Conservation (phyloP, 2,329 filamentous ascomycete genomes). For the Fusarium fracticaudum region DNA sequence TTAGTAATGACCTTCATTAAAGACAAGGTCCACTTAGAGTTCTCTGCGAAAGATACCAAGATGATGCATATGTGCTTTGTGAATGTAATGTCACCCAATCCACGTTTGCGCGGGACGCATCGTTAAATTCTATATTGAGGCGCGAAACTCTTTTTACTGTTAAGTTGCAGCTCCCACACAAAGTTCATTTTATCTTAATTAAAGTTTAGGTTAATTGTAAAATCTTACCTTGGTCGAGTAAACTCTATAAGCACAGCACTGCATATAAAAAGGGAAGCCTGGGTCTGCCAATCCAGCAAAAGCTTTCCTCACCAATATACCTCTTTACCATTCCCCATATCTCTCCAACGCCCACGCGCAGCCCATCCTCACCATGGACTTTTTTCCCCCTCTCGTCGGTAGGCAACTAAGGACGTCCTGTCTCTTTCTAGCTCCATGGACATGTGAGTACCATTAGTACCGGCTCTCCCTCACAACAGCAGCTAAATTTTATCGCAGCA, state of each 20-base stretch:
- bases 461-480: rapidly evolving
- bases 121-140: neutral
- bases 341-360: neutral
- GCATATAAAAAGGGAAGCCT: neutral
- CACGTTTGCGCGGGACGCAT: rapidly evolving
- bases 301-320: rapidly evolving
- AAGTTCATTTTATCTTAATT: rapidly evolving
- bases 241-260: neutral
- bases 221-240: neutral
- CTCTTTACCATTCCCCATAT: neutral
- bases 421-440: neutral
- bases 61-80: neutral
- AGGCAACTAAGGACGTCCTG: no score
- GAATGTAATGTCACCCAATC: rapidly evolving
- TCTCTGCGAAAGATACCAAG: neutral
- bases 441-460: neutral
- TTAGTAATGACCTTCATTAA: no score
- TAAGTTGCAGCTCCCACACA: rapidly evolving
- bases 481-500: neutral
- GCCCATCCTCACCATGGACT: neutral
- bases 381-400: neutral
- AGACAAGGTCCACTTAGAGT: no score
- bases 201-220: neutral
- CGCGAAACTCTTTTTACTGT: rapidly evolving
- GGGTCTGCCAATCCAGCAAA: neutral